phyloP scores from a whole-genome alignment of 1,139 yeast species.

The Taphrina confusa region DNA sequence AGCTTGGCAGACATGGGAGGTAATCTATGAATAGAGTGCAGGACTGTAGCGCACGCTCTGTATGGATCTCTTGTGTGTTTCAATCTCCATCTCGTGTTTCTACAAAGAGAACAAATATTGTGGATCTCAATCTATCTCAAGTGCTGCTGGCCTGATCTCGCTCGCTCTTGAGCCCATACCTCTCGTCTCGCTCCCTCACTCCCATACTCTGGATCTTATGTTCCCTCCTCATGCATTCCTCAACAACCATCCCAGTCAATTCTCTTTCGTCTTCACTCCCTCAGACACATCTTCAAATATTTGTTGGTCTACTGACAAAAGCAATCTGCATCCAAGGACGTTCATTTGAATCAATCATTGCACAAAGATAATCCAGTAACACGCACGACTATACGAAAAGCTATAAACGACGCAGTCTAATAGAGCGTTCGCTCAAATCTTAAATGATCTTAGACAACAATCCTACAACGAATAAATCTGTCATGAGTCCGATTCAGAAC shows the following conservation, averaged over 20 bases:
- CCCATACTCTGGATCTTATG: background rate
- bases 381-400: too few species aligned
- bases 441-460: too few species aligned
- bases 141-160: constrained; percentile 1
- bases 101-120: constrained; percentile 1
- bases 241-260: background rate
- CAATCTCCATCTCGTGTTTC: background rate
- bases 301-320: too few species aligned
- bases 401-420: background rate
- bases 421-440: background rate
- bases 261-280: background rate
- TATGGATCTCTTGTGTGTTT: too few species aligned
- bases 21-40: constrained; percentile 9
- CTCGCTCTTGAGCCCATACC: background rate
- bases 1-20: too few species aligned
- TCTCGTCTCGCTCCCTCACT: background rate
- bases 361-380: too few species aligned
- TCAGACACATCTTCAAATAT: too few species aligned
- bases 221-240: background rate
- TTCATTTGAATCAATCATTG: too few species aligned
- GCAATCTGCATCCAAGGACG: too few species aligned
- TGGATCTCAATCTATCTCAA: constrained; percentile 5
- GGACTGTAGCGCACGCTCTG: too few species aligned
- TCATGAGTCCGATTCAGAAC: too few species aligned
- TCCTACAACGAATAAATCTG: too few species aligned